Conservation (phyloP, 768 basidiomycete genomes). For the Trametopsis cervina region DNA sequence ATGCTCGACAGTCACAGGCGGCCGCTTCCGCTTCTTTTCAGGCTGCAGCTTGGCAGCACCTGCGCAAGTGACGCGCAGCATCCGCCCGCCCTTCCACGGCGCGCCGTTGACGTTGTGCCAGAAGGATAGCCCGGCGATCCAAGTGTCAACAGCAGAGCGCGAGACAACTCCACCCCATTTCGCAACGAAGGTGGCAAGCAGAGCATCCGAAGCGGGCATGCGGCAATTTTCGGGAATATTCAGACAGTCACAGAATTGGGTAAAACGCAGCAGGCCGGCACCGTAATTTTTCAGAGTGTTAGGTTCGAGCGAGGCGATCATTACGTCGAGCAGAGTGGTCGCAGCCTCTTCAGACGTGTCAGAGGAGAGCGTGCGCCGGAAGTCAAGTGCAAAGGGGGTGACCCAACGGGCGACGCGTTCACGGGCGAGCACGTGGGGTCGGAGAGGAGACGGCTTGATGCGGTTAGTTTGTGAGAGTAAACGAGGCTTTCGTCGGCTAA, state of each 20-base stretch:
- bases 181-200: conserved; percentile 26
- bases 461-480: too few species aligned
- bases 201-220: conserved; percentile 24
- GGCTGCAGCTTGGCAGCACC: conserved; percentile 20
- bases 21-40: conserved; percentile 11
- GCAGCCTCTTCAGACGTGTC: too few species aligned
- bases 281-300: conserved; percentile 22
- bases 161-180: conserved; percentile 4
- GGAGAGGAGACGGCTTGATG: too few species aligned
- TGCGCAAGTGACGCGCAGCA: conserved; percentile 8
- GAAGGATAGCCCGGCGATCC: conserved; percentile 28
- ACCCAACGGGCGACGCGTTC: too few species aligned
- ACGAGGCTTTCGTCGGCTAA: too few species aligned
- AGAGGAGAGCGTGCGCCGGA: too few species aligned
- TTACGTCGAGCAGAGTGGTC: too few species aligned
- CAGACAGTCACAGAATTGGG: conserved; percentile 30
- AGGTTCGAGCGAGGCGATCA: too few species aligned
- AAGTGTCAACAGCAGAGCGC: conserved; percentile 21
- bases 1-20: conserved; percentile 31
- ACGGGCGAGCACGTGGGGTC: too few species aligned
- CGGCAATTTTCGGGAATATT: conserved; percentile 23
- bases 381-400: too few species aligned
- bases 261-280: conserved; percentile 27
- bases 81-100: conserved; percentile 26
- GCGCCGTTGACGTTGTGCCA: conserved; percentile 33